Evolutionary conservation across 495 filamentous ascomycete species (phyloP).

Genomic region (Darksidea phi): DNA sequence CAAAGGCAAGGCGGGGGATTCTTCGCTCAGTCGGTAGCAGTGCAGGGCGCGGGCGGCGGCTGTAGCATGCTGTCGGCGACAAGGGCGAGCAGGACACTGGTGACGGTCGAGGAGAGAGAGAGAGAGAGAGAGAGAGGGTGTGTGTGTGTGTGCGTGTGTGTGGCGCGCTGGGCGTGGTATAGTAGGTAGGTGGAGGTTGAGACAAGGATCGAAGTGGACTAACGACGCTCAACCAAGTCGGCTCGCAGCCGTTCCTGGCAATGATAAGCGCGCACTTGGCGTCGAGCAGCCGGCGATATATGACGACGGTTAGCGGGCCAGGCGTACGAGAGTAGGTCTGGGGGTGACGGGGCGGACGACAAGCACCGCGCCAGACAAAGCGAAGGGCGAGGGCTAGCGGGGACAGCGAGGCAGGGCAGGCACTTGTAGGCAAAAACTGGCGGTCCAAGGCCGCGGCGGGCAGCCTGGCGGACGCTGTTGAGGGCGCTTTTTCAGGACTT

Average conservation of each 20-base stretch:
- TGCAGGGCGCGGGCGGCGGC: slow-evolving; percentile 2
- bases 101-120: too few relatives aligned
- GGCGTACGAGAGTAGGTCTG: too few relatives aligned
- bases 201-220: neutral
- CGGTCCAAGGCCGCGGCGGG: too few relatives aligned
- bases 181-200: neutral
- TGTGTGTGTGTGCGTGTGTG: too few relatives aligned
- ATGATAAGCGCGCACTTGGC: slow-evolving; percentile 15
- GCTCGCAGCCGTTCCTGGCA: slow-evolving; percentile 13
- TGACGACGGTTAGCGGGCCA: slow-evolving; percentile 5
- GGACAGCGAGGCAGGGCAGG: too few relatives aligned
- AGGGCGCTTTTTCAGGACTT: too few relatives aligned
- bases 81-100: neutral
- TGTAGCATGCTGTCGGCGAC: slow-evolving; percentile 17
- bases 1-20: slow-evolving; percentile 1
- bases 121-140: too few relatives aligned
- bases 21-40: slow-evolving; percentile 6
- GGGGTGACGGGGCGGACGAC: too few relatives aligned
- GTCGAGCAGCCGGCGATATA: slow-evolving; percentile 8
- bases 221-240: slow-evolving; percentile 5
- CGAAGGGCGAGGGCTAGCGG: too few relatives aligned
- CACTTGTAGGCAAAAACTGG: too few relatives aligned
- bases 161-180: neutral
- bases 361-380: too few relatives aligned
- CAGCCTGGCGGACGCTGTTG: too few relatives aligned